Conservation (phyloP, 2,329 filamentous ascomycete species). For the Aspergillus quadrilineatus region DNA sequence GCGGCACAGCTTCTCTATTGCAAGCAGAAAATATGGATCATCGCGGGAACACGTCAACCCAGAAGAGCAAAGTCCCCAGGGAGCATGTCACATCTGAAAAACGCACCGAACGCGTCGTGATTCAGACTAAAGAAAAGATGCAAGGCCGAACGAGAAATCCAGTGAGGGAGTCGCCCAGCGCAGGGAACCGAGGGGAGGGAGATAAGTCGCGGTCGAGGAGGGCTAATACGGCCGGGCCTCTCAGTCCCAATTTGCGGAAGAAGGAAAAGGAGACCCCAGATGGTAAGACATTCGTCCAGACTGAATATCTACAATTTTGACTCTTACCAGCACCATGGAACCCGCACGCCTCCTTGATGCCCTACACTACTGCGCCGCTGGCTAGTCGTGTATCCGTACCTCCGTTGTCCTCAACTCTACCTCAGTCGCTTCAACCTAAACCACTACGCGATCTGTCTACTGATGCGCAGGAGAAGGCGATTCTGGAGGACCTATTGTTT, state of each 20-base stretch:
- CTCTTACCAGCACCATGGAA: slow-evolving; percentile 61
- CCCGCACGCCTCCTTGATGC: slow-evolving; percentile 73
- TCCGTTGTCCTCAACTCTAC: slow-evolving; percentile 64
- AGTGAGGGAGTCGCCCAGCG: slow-evolving; percentile 40
- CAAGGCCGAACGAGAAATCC: slow-evolving; percentile 62
- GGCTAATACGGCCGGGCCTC: slow-evolving; percentile 22
- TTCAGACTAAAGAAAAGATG: slow-evolving; percentile 64
- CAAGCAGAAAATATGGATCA: slow-evolving; percentile 33
- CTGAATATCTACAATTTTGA: slow-evolving; percentile 12
- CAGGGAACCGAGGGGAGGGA: slow-evolving; percentile 35
- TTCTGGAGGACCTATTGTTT: slow-evolving; percentile 87
- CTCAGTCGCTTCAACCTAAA: slow-evolving; percentile 65
- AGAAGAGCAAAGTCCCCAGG: slow-evolving; percentile 33
- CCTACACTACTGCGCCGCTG: slow-evolving; percentile 69
- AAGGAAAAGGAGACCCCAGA: slow-evolving; percentile 36
- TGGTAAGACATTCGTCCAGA: slow-evolving; percentile 25
- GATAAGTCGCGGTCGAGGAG: slow-evolving; percentile 35
- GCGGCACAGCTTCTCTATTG: slow-evolving; percentile 31
- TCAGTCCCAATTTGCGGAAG: slow-evolving; percentile 27
- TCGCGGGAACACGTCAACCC: slow-evolving; percentile 32
- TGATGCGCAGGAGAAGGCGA: slow-evolving; percentile 78
- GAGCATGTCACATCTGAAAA: slow-evolving; percentile 41
- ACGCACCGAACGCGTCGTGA: slow-evolving; percentile 44
- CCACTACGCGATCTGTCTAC: slow-evolving; percentile 70
- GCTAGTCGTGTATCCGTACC: slow-evolving; percentile 66